Evolutionary conservation across 2,329 filamentous ascomycete species (phyloP).

Genomic region (Sarocladium kiliense): DNA sequence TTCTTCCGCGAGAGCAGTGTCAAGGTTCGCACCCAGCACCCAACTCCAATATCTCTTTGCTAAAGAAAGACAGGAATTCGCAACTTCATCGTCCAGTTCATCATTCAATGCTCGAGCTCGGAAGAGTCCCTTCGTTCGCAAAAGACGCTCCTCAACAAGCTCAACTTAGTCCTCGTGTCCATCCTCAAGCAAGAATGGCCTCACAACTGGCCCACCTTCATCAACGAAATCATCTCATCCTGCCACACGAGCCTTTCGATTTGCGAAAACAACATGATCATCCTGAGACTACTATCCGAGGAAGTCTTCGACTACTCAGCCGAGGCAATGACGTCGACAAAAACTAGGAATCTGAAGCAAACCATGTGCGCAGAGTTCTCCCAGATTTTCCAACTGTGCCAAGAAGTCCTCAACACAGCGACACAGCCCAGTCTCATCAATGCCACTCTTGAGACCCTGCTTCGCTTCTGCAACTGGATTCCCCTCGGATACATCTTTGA

Average conservation of each 20-base stretch:
- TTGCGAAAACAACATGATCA: slow-evolving; percentile 99
- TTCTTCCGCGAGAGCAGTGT: slow-evolving; percentile 91
- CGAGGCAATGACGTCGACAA: slow-evolving; percentile 98
- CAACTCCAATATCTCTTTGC: slow-evolving; percentile 9
- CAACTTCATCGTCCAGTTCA: slow-evolving; percentile 98
- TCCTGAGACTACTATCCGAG: slow-evolving; percentile 89
- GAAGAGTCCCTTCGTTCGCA: slow-evolving; percentile 83
- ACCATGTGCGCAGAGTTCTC: slow-evolving; percentile 99
- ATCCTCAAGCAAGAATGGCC: slow-evolving; percentile 99
- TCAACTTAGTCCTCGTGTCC: slow-evolving; percentile 94
- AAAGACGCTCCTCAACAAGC: slow-evolving; percentile 91
- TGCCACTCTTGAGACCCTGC: slow-evolving; percentile 90
- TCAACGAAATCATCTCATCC: slow-evolving; percentile 97
- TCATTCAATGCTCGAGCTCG: slow-evolving; percentile 85
- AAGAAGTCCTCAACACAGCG: slow-evolving; percentile 87
- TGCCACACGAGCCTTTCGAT: slow-evolving; percentile 94
- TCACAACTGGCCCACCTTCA: slow-evolving; percentile 99
- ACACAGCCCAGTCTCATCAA: slow-evolving; percentile 86
- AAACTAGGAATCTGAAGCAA: slow-evolving; percentile 93
- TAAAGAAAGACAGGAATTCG: slow-evolving; percentile 66
- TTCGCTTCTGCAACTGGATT: slow-evolving; percentile 99
- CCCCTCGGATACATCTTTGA: slow-evolving; percentile 98
- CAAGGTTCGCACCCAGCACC: slow-evolving; percentile 52
- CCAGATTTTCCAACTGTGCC: slow-evolving; percentile 95
- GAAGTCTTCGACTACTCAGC: slow-evolving; percentile 99